Evolutionary conservation across 2,329 filamentous ascomycete species (phyloP), one percentile per base, ranked within the genome.

Genomic region (Arachnopeziza araneosa): DNA sequence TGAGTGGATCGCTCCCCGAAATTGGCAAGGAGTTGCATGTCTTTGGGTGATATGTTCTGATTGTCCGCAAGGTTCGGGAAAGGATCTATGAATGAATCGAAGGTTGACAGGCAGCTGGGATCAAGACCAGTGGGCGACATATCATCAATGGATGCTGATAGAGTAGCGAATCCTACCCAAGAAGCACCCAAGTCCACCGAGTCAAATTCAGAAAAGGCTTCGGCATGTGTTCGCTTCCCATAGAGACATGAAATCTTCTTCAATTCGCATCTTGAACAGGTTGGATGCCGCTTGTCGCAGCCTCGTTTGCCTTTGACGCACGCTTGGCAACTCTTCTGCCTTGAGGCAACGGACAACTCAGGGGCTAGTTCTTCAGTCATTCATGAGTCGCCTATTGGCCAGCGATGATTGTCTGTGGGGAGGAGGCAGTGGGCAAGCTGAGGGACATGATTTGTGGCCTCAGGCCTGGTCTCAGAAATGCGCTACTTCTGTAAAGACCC

Each of bases 251-350:
- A 57, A 22, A 71, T 63, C 30, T 70, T 71, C 62, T 73, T 76
- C 64, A 75, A 73, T 51, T 67, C 67, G 58, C 75, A 76, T 24
- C 75, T 68, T 24, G 74, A 74, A 62, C 75, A 77, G 23, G 67
- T 49, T 1, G 75, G 75, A 12, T 69, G 67, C 30, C 70, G 72
- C 64, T 74, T 75, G 61, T 77, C 75, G 58, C 75, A 76, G 10
- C 74, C 72, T 24, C 75, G 71, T 64, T 75, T 76, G 24, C 71
- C 71, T 63, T 72, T 74, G 24, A 75, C 75, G 59, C 75, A 76
- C 57, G 67, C 71, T 61, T 75, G 70, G 64, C 75, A 77, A 36
- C 70, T 73, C 61, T 73, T 73, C 58, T 73, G 72, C 53, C 70
- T 64, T 44, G 73, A 65, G 52, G 56, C 9, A 52, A 49, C 50